These are phyloP conservation scores for Scytalidium lignicola DNA, from an alignment of 2,329 filamentous ascomycete species.

Conservation along the genomic window DNA sequence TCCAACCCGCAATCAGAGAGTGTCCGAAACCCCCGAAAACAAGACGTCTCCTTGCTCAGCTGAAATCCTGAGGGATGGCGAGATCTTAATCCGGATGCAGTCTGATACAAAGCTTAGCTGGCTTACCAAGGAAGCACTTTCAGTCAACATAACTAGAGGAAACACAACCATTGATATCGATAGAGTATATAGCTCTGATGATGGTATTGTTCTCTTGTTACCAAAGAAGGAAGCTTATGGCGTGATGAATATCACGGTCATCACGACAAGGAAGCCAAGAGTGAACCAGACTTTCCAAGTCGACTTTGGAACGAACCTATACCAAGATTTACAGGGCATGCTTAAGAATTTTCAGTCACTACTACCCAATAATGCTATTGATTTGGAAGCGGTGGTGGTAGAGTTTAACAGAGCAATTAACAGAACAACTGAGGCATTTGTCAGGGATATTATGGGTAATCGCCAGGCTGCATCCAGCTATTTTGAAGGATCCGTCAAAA, in stretches of 20 bases:
- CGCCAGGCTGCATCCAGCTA: neutral
- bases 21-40: slow-evolving; percentile 12
- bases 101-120: slow-evolving; percentile 45
- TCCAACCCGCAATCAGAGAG: slow-evolving; percentile 6
- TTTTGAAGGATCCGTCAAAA: neutral
- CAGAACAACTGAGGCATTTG: neutral
- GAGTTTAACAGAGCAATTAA: neutral
- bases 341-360: slow-evolving; percentile 19
- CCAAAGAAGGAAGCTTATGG: slow-evolving; percentile 51
- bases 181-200: slow-evolving; percentile 27
- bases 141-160: slow-evolving; percentile 48
- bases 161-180: slow-evolving; percentile 43
- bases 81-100: slow-evolving; percentile 51
- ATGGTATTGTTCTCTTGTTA: slow-evolving; percentile 37
- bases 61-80: slow-evolving; percentile 39
- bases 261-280: slow-evolving; percentile 53
- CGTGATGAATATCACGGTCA: slow-evolving; percentile 51
- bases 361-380: slow-evolving; percentile 13
- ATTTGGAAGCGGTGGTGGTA: neutral
- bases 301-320: slow-evolving; percentile 43
- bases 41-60: slow-evolving; percentile 38
- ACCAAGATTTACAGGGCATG: slow-evolving; percentile 19
- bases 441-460: neutral
- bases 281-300: slow-evolving; percentile 57
- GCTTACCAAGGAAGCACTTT: slow-evolving; percentile 52